A percentile compares a stretch with the other conserved stretches of the same genome.
Evolutionary conservation across 2,329 filamentous ascomycete species (phyloP).

Genomic region (Aspergillus neotritici): DNA sequence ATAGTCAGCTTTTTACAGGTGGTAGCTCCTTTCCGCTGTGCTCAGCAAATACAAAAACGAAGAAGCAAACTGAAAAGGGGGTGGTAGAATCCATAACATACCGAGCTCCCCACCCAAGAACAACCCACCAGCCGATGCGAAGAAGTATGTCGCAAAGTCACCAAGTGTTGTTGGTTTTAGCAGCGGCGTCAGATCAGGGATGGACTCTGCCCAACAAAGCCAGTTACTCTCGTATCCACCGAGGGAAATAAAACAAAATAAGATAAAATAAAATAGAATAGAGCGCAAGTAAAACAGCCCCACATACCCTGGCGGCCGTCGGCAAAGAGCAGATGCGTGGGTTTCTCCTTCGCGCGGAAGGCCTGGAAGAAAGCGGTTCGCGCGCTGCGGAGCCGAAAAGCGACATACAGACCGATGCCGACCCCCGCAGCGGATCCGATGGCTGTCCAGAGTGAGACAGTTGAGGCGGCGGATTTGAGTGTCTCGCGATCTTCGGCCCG

Average conservation of each 20-base stretch:
- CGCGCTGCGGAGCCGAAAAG: conserved; percentile 52
- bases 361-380: conserved; percentile 57
- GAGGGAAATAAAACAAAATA: too few relatives aligned
- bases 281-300: too few relatives aligned
- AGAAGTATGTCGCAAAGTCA: conserved; percentile 58
- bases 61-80: background rate
- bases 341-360: conserved; percentile 57
- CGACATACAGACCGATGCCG: conserved; percentile 53
- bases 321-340: conserved; percentile 57
- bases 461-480: conserved; percentile 51
- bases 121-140: conserved; percentile 57
- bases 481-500: conserved; percentile 54
- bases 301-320: conserved; percentile 52
- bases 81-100: conserved; percentile 9
- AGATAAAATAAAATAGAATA: too few relatives aligned
- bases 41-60: too few relatives aligned
- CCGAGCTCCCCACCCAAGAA: conserved; percentile 59
- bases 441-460: conserved; percentile 51
- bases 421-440: conserved; percentile 58
- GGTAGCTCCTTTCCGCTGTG: too few relatives aligned
- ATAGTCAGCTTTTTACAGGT: too few relatives aligned
- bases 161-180: conserved; percentile 54
- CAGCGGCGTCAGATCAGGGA: conserved; percentile 57
- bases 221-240: background rate
- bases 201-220: conserved; percentile 44